These are phyloP conservation scores for Rugonectria rugulosa DNA, from an alignment of 2,329 filamentous ascomycete genomes.

Conservation along the genomic window DNA sequence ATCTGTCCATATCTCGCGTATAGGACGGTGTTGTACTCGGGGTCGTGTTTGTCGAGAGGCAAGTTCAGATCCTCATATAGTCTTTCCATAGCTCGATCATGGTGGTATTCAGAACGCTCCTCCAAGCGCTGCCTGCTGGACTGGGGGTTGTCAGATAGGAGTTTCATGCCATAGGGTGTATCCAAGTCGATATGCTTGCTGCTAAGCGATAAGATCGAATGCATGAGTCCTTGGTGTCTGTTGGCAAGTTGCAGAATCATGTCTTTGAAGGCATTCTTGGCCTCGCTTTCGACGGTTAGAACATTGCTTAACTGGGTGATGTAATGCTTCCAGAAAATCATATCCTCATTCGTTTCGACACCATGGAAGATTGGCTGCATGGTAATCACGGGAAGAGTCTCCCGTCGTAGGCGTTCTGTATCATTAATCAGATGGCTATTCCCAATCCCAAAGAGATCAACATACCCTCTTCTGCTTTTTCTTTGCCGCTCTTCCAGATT, in stretches of 20 bases:
- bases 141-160: constrained; percentile 58
- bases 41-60: constrained; percentile 51
- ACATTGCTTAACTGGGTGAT: constrained; percentile 80
- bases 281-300: constrained; percentile 81
- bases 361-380: constrained; percentile 77
- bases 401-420: constrained; percentile 58
- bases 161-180: constrained; percentile 62
- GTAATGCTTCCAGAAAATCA: constrained; percentile 84
- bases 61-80: constrained; percentile 56
- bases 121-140: constrained; percentile 56
- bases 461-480: constrained; percentile 74
- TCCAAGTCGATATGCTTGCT: constrained; percentile 76
- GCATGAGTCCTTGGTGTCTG: constrained; percentile 84
- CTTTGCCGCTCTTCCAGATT: constrained; percentile 85
- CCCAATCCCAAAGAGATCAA: not conserved
- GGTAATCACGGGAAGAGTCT: constrained; percentile 60
- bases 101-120: constrained; percentile 62
- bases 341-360: constrained; percentile 81
- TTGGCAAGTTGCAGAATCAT: constrained; percentile 84
- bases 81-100: constrained; percentile 61
- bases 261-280: constrained; percentile 85
- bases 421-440: constrained; percentile 19
- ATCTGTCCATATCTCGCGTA: constrained; percentile 69
- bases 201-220: constrained; percentile 84
- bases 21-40: constrained; percentile 55